These are phyloP conservation scores for Acer campestre DNA, from an alignment of 345 rosid species.

Conservation along the genomic window DNA sequence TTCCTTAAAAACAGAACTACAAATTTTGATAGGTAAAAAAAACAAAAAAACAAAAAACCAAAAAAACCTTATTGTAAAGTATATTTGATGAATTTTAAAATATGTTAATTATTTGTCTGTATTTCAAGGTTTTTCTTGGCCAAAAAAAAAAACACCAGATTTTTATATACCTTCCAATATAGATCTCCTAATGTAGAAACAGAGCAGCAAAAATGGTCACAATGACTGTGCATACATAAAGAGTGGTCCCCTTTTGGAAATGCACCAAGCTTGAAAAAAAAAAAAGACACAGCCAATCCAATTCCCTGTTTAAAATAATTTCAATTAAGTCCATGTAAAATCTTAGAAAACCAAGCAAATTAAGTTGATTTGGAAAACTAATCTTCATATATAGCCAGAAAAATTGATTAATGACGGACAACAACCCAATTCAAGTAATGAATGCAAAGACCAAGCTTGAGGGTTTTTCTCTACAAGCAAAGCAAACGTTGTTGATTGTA, in stretches of 20 bases:
- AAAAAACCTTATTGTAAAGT: no score
- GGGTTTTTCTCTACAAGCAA: constrained; percentile 30
- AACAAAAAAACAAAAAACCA: no score
- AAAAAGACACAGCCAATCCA: constrained; percentile 47
- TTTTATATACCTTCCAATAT: no score
- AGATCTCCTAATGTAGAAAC: no score
- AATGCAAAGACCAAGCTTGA: constrained; percentile 41
- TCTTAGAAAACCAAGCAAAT: background rate
- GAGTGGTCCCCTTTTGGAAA: constrained; percentile 60
- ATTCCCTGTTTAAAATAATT: constrained; percentile 39
- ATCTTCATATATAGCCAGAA: background rate
- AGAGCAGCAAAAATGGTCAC: no score
- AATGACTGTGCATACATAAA: constrained; percentile 60
- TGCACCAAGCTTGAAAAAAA: constrained; percentile 76
- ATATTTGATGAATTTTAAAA: no score
- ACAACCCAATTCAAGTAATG: constrained; percentile 38
- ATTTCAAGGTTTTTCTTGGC: no score
- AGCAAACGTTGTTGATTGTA: constrained; percentile 43
- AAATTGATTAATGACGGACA: constrained; percentile 19
- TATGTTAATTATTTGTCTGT: no score
- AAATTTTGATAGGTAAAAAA: no score
- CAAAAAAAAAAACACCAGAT: no score
- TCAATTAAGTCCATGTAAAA: background rate
- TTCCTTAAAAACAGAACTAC: no score
- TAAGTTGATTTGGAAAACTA: background rate